Evolutionary conservation across 1,284 basidiomycete genomes (phyloP).

Genomic region (Anthracocystis setariae): DNA sequence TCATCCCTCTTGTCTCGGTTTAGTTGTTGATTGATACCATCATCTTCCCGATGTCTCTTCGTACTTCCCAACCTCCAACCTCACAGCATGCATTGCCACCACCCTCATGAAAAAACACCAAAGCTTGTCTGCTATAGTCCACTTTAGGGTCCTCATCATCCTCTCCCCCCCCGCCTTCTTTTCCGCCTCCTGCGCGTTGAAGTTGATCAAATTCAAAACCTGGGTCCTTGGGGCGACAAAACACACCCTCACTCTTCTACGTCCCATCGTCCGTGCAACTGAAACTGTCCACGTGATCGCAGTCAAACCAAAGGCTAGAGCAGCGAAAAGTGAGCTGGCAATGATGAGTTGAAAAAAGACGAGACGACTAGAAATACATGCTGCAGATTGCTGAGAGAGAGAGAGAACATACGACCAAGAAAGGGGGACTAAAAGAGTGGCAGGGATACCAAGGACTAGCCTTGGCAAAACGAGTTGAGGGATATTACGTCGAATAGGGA

Average conservation of each 20-base stretch:
- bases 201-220: too few species aligned
- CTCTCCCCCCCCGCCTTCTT: too few species aligned
- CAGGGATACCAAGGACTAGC: background rate
- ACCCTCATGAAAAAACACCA: too few species aligned
- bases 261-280: too few species aligned
- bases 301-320: too few species aligned
- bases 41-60: background rate
- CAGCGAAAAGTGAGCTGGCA: too few species aligned
- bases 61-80: background rate
- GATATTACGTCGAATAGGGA: constrained; percentile 7
- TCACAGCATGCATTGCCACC: background rate
- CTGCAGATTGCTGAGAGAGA: background rate
- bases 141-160: too few species aligned
- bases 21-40: constrained; percentile 5
- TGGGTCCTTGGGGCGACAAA: too few species aligned
- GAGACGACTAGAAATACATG: constrained; percentile 12
- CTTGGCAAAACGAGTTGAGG: background rate
- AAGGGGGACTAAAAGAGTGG: background rate
- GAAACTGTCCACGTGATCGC: too few species aligned
- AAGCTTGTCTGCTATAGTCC: too few species aligned
- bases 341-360: background rate
- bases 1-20: constrained; percentile 5
- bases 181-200: too few species aligned
- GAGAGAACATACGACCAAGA: constrained; percentile 2
- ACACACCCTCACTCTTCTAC: too few species aligned